A percentile compares a stretch with the other conserved stretches of the same genome.
Evolutionary conservation across 805 yeast species (phyloP).

Genomic region (Cyberlindnera bimundalis): DNA sequence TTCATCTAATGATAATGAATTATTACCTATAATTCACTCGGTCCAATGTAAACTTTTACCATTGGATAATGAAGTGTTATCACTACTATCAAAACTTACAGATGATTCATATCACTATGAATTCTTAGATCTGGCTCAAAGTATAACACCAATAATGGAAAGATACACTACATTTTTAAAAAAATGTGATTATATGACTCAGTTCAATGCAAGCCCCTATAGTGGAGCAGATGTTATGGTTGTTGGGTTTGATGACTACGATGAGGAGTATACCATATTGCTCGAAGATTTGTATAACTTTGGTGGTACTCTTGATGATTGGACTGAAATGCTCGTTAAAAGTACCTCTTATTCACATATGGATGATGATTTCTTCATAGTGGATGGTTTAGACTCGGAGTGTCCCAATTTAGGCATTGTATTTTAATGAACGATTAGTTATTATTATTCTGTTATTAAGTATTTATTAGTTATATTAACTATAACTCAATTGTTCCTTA

Average conservation of each 20-base stretch:
- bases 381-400: constrained; percentile 4
- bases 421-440: too few species aligned
- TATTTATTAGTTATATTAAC: too few species aligned
- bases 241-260: constrained; percentile 18
- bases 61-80: neutral
- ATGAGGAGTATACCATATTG: constrained; percentile 10
- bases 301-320: constrained; percentile 10
- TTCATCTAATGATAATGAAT: constrained; percentile 7
- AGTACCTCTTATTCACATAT: constrained; percentile 10
- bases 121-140: neutral
- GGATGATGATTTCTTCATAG: constrained; percentile 6
- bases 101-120: neutral
- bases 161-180: constrained; percentile 3
- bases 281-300: constrained; percentile 9
- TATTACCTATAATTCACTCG: neutral
- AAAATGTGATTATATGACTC: constrained; percentile 13
- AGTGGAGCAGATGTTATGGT: constrained; percentile 14
- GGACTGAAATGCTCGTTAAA: constrained; percentile 12
- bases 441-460: too few species aligned
- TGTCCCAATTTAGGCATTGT: constrained; percentile 12
- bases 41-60: constrained; percentile 4
- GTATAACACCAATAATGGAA: neutral
- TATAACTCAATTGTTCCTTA: too few species aligned
- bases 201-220: constrained; percentile 16
- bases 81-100: neutral